A percentile compares a stretch with the other conserved stretches of the same genome.
Evolutionary conservation across 768 basidiomycete genomes (phyloP).

Genomic region (Russula earlei): DNA sequence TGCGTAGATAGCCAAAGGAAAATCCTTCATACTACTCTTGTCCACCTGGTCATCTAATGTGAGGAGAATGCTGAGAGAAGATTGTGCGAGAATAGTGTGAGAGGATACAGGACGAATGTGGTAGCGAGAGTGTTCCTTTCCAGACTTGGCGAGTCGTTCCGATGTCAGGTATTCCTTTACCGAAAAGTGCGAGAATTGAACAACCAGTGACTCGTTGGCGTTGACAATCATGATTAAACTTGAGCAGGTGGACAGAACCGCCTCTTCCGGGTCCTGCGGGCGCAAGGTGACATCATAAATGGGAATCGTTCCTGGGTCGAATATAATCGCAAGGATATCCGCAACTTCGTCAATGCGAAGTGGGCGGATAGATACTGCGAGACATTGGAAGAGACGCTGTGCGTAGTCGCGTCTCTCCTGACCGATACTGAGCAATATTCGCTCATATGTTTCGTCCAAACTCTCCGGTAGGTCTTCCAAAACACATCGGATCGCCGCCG

Average conservation of each 20-base stretch:
- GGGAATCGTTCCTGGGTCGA: not conserved
- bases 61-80: not conserved
- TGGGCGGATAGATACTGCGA: not conserved
- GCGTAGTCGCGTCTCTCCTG: not conserved
- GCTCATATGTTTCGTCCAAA: conserved; percentile 3
- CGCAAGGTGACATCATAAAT: not conserved
- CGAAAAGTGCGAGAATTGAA: not conserved
- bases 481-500: not conserved
- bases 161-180: conserved; percentile 1
- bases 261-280: not conserved
- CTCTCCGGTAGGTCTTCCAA: not conserved
- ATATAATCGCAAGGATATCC: not conserved
- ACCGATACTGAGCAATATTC: not conserved
- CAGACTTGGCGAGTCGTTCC: not conserved
- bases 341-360: not conserved
- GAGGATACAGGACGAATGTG: not conserved
- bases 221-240: not conserved
- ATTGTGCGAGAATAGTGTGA: not conserved
- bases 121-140: not conserved
- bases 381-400: not conserved
- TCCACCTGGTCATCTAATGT: not conserved
- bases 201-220: not conserved
- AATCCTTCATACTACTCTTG: not conserved
- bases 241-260: not conserved
- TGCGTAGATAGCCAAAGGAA: not conserved